Evolutionary conservation across 305 asterid species (phyloP).

Genomic region (Solanum hybrid): DNA sequence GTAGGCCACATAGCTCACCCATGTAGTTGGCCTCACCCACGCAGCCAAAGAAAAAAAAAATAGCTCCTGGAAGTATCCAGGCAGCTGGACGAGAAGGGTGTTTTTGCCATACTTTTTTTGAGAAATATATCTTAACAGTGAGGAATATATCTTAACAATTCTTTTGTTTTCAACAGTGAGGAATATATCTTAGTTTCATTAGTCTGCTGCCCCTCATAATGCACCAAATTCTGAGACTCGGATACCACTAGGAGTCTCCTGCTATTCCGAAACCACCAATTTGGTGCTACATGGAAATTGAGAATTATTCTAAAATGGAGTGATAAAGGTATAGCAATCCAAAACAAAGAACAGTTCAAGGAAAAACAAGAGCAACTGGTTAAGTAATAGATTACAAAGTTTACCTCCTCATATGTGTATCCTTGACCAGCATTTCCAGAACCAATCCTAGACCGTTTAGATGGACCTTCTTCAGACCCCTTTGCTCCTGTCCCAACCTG

Average conservation of each 20-base stretch:
- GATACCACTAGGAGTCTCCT: background rate
- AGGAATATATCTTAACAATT: background rate
- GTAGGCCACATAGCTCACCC: background rate
- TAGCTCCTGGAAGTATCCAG: background rate
- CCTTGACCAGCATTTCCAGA: constrained; percentile 99
- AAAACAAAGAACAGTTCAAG: background rate
- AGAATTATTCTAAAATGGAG: background rate
- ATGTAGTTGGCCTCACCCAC: background rate
- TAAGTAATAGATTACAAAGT: background rate
- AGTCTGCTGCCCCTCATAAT: background rate
- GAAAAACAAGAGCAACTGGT: background rate
- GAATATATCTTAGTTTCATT: background rate
- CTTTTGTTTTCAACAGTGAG: background rate
- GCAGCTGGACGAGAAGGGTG: background rate
- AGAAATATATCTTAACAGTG: background rate
- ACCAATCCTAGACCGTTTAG: constrained; percentile 84
- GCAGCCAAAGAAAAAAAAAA: background rate
- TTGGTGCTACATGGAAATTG: background rate
- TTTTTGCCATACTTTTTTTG: background rate
- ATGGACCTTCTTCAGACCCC: constrained; percentile 85
- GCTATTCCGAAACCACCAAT: background rate
- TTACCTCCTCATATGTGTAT: constrained; percentile 94
- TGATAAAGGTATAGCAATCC: background rate
- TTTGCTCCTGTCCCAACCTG: constrained; percentile 57
- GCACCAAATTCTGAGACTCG: background rate